phyloP scores from a whole-genome alignment of 352 stramenopile species.

The Phytophthora palmivora region DNA sequence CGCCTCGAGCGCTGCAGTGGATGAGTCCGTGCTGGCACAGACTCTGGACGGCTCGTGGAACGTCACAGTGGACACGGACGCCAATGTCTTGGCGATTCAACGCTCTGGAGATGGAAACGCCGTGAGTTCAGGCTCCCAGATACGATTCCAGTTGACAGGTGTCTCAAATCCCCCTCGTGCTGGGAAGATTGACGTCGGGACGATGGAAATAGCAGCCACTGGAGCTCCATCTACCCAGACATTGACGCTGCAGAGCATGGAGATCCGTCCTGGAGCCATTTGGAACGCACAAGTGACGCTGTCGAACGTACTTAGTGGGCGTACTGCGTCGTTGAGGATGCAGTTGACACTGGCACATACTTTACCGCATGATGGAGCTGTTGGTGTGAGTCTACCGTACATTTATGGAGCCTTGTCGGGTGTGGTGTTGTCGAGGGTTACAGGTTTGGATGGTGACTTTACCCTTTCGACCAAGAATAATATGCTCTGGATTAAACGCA shows the following conservation, averaged over 20 bases:
- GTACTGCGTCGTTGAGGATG: conserved; percentile 38
- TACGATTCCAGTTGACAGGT: conserved; percentile 34
- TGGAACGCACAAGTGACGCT: conserved; percentile 34
- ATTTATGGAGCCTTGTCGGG: conserved; percentile 45
- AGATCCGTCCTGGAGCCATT: conserved; percentile 43
- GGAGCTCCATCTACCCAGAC: conserved; percentile 5
- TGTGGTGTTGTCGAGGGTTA: conserved; percentile 29
- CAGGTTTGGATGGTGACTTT: conserved; percentile 40
- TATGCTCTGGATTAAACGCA: conserved; percentile 31
- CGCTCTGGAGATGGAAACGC: conserved; percentile 30
- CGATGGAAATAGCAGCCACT: conserved; percentile 31
- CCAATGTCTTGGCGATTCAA: conserved; percentile 31
- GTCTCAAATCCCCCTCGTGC: conserved; percentile 37
- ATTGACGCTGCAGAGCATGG: conserved; percentile 30
- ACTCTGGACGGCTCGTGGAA: conserved; percentile 37
- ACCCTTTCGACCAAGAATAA: conserved; percentile 27
- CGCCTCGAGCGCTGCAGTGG: conserved; percentile 21
- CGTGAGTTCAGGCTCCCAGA: conserved; percentile 7
- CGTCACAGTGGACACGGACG: conserved; percentile 15
- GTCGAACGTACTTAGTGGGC: conserved; percentile 49
- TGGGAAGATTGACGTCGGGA: conserved; percentile 35
- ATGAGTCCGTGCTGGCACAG: conserved; percentile 18
- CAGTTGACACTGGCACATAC: conserved; percentile 38
- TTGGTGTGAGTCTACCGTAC: conserved; percentile 57
- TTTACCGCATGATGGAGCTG: conserved; percentile 46